Percentiles rank a stretch among this genome's conserved stretches.
Conservation (phyloP, 257 asterid genomes). For the Primulina huaijiensis region DNA sequence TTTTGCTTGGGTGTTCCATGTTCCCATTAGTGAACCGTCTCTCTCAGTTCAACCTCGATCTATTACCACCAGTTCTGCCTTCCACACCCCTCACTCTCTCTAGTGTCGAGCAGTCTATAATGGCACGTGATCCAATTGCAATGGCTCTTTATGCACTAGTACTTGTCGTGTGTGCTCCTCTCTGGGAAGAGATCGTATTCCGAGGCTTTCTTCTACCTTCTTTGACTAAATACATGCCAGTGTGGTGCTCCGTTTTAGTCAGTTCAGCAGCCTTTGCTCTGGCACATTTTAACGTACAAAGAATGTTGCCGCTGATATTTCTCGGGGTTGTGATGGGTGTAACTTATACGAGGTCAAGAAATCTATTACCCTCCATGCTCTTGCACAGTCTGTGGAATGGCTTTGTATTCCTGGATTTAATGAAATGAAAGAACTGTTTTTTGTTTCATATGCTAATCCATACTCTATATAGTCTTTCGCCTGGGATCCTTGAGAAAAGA, state of each 20-base stretch:
- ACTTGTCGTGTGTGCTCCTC: constrained; percentile 86
- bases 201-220: constrained; percentile 94
- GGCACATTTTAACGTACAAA: constrained; percentile 94
- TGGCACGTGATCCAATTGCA: constrained; percentile 90
- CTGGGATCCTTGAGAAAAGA: constrained; percentile 1
- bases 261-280: constrained; percentile 85
- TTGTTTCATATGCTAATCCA: background rate
- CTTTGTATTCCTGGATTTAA: constrained; percentile 84
- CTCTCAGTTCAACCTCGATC: constrained; percentile 76
- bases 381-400: constrained; percentile 96
- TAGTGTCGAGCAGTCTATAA: constrained; percentile 81
- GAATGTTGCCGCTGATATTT: constrained; percentile 82
- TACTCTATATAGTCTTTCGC: background rate
- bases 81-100: constrained; percentile 78
- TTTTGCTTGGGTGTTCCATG: constrained; percentile 74
- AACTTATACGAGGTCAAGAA: constrained; percentile 82
- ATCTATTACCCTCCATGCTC: constrained; percentile 76
- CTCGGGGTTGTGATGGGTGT: constrained; percentile 96
- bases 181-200: constrained; percentile 95
- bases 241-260: constrained; percentile 78
- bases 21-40: constrained; percentile 88
- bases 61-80: constrained; percentile 76
- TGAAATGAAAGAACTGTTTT: constrained; percentile 49
- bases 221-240: constrained; percentile 93
- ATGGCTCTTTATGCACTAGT: constrained; percentile 81